Base-by-base conservation (phyloP, 169 alveolate genomes). In the Cryptosporidium tyzzeri region DNA sequence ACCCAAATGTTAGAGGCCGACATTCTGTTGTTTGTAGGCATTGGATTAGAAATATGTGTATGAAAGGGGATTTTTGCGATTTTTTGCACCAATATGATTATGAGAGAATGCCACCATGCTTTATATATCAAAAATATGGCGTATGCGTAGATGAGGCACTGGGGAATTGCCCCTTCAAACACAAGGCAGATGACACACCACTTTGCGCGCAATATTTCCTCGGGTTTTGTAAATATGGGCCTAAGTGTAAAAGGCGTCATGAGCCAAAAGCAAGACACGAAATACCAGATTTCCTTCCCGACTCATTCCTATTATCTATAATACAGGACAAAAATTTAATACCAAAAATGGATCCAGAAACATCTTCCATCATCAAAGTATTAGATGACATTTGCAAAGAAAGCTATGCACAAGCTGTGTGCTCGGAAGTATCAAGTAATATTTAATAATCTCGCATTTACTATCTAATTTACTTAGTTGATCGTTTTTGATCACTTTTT, bases 21-120 rank as follows among this genome's bases (percentile, higher is more conserved):
- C 98, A 96, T 84, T 93, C 97, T 6, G 96, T 96, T 37, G 98
- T 96, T 2, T 96, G 98, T 93, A 91, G 97, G 48, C 98, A 96
- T 75, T 96, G 98, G 97, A 93, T 96, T 68, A 94, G 95, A 70
- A 97, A 97, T 50, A 96, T 95, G 95, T 96, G 98, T 89, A 96
- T 95, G 97, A 96, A 96, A 73, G 98, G 97, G 53, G 97, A 95
- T 65, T 94, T 92, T 84, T 96, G 98, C 91, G 98, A 96, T 73
- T 96, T 96, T 87, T 91, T 96, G 21, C 98, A 96, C 71, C 97
- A 95, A 35, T 87, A 93, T 23, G 97, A 94, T 18, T 92, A 93
- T 86, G 93, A 95, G 21, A 91, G 97, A 71, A 96, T 96, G 95
- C 98, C 98, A 29, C 93, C 97, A 18, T 96, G 98, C 80, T 93